Evolutionary conservation across 441 rosid species (phyloP), one percentile per base, ranked within the genome.

Genomic region (Syzygium malaccense): DNA sequence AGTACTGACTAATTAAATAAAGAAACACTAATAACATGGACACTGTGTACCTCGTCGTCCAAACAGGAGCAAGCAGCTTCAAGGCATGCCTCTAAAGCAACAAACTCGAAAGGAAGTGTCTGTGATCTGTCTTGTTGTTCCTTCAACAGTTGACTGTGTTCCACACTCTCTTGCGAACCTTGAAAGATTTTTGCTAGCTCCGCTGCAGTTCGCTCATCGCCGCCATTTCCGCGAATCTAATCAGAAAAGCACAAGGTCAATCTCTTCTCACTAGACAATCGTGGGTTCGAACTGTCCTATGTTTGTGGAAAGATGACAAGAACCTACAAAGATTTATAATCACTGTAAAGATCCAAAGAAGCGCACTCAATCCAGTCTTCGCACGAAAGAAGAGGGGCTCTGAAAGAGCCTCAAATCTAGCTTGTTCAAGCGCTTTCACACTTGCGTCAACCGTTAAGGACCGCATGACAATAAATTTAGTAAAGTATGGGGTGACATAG

Each of bases 11-110:
- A 68, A 58, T 66, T 58, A 87, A 33, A 41, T 2, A 86, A 37
- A 28, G 23, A 58, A 71, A 54, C 30, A 54, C 53, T 64, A 55
- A 53, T 5, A 17, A 60, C 83, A 79, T 28, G 26, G 71, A 32
- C 87, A 89, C 66, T 49, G 56, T 20, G 89, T 85, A 95, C 99
- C 93, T 96, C 99, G 89, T 90, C 93, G 89, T 97, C 99, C 87
- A 96, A 91, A 95, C 97, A 94, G 92, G 95, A 91, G 86, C 97
- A 96, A 71, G 98, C 96, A 92, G 96, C 95, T 93, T 97, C 99
- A 90, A 97, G 98, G 91, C 98, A 95, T 15, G 99, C 96, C 92
- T 97, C 99, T 89, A 96, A 88, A 26, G 98, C 98, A 89, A 95
- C 95, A 90, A 96, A 97, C 92, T 97, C 99, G 85, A 96, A 97